Percentiles rank a stretch among this genome's conserved stretches.
Conservation (phyloP, 441 rosid species). For the Croton setiger region DNA sequence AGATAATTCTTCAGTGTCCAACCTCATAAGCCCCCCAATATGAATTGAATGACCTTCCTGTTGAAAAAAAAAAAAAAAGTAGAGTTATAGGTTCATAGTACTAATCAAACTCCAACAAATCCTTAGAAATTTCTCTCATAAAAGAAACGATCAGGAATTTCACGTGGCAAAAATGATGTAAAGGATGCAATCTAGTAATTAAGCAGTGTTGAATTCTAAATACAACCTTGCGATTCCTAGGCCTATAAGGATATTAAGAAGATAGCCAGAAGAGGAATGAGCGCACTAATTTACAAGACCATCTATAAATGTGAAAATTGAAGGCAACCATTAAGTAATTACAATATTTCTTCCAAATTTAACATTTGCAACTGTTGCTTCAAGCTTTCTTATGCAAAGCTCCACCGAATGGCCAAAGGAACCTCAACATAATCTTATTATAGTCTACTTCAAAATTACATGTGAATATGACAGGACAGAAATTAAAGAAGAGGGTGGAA, state of each 20-base stretch:
- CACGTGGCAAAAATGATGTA: not conserved
- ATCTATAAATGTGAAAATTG: not conserved
- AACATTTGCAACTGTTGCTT: not conserved
- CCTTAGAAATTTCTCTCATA: not conserved
- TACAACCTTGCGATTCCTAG: not conserved
- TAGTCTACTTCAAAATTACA: not conserved
- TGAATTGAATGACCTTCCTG: conserved; percentile 80
- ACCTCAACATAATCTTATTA: not conserved
- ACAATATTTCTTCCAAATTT: not conserved
- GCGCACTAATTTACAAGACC: not conserved
- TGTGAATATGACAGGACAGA: not conserved
- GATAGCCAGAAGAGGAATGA: not conserved
- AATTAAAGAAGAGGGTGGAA: not conserved
- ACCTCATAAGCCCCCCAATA: conserved; percentile 84
- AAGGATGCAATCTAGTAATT: not conserved
- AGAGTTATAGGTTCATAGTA: not conserved
- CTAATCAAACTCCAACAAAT: conserved; percentile 5
- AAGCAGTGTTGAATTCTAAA: not conserved
- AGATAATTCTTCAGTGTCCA: conserved; percentile 69
- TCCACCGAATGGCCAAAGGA: not conserved
- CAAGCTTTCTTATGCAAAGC: not conserved
- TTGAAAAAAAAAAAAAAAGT: conserved; percentile 20
- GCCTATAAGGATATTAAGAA: not conserved
- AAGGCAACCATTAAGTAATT: not conserved
- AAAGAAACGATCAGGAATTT: not conserved